A percentile compares a stretch with the other conserved stretches of the same genome.
Conservation (phyloP, 441 rosid species). For the Rhodomyrtus psidioides region DNA sequence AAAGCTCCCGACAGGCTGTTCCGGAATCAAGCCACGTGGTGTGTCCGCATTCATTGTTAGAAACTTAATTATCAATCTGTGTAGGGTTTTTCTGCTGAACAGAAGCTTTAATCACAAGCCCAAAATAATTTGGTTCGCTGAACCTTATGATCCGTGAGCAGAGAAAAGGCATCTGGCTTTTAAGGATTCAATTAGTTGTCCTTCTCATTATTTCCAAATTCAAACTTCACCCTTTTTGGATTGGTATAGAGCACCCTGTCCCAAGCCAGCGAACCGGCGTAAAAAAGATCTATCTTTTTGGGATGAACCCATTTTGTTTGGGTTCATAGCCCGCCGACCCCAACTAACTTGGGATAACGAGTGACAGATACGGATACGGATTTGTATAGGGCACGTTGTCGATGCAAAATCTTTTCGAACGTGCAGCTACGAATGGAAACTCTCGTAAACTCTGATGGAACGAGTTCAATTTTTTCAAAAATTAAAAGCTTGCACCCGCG, state of each 20-base stretch:
- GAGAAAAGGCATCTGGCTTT: not conserved
- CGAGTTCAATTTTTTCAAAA: too few species aligned
- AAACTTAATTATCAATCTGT: not conserved
- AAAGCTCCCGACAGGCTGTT: conserved; percentile 30
- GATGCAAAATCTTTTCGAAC: not conserved
- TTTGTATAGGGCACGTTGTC: not conserved
- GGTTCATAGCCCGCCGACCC: too few species aligned
- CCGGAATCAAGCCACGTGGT: conserved; percentile 42
- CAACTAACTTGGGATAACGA: too few species aligned
- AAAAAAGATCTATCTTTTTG: too few species aligned
- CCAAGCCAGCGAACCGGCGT: too few species aligned
- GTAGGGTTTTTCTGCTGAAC: not conserved
- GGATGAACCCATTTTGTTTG: too few species aligned
- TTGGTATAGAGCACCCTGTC: too few species aligned
- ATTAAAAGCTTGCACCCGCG: too few species aligned
- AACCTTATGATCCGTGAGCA: not conserved
- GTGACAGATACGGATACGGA: too few species aligned
- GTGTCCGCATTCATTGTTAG: conserved; percentile 1
- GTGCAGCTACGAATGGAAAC: not conserved
- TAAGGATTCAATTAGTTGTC: not conserved
- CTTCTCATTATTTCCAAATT: not conserved
- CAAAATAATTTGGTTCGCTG: not conserved
- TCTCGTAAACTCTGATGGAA: not conserved
- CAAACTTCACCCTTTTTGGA: too few species aligned
- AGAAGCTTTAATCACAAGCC: not conserved